Evolutionary conservation across 768 basidiomycete genomes (phyloP).

Genomic region (Megacollybia marginata): DNA sequence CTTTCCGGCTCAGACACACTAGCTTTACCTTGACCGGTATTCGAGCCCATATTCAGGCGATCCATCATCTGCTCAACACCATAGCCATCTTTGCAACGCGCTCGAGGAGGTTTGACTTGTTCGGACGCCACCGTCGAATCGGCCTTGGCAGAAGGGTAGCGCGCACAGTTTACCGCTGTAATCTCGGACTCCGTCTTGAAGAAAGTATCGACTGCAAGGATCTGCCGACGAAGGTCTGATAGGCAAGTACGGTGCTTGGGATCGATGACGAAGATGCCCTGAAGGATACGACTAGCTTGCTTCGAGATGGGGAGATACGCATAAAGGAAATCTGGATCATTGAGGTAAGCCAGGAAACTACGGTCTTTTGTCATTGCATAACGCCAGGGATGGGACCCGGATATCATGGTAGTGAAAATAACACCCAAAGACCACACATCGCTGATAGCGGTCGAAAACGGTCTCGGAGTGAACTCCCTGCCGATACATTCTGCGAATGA

Average conservation of each 20-base stretch:
- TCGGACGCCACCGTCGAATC: too few species aligned
- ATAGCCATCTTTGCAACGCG: too few species aligned
- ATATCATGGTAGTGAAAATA: conserved; percentile 78
- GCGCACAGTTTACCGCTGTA: not conserved
- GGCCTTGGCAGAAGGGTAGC: too few species aligned
- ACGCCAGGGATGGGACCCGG: conserved; percentile 73
- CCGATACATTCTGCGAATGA: conserved; percentile 45
- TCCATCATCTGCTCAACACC: too few species aligned
- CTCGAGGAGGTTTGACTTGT: too few species aligned
- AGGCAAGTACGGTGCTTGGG: conserved; percentile 58
- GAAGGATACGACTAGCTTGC: conserved; percentile 58
- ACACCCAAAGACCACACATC: conserved; percentile 75
- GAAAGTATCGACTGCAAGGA: conserved; percentile 53
- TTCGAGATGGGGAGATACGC: conserved; percentile 67
- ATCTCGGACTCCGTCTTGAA: conserved; percentile 38
- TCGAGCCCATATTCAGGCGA: too few species aligned
- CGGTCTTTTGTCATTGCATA: conserved; percentile 60
- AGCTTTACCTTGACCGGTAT: not conserved
- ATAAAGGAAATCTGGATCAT: conserved; percentile 56
- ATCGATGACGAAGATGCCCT: conserved; percentile 64
- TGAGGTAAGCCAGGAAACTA: conserved; percentile 57
- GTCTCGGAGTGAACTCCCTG: conserved; percentile 31
- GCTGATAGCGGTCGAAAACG: conserved; percentile 53
- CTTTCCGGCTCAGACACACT: conserved; percentile 15
- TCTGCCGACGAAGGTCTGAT: conserved; percentile 45